Evolutionary conservation across 371 early-diverging fungal species (phyloP).

Genomic region (Rhizopus arrhizus): DNA sequence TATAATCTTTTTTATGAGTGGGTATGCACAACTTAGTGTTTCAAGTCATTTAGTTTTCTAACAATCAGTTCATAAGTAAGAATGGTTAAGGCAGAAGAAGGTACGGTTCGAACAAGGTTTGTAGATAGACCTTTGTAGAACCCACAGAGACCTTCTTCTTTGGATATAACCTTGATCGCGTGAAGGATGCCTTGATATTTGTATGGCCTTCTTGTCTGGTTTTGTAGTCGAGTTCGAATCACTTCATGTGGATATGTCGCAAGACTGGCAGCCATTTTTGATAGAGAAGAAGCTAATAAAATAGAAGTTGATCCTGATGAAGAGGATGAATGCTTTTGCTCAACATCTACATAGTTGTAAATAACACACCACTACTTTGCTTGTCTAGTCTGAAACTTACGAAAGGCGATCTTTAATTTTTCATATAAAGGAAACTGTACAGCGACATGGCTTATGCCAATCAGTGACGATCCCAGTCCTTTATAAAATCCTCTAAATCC

Average conservation of each 20-base stretch:
- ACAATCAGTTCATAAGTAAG: conserved; percentile 79
- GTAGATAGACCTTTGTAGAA: conserved; percentile 90
- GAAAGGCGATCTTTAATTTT: conserved; percentile 65
- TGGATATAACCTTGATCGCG: conserved; percentile 67
- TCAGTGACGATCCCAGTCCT: conserved; percentile 86
- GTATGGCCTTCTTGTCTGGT: conserved; percentile 71
- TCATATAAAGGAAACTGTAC: conserved; percentile 97
- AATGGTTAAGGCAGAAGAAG: conserved; percentile 85
- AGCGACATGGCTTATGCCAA: conserved; percentile 93
- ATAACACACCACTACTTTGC: not conserved
- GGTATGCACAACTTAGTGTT: conserved; percentile 26
- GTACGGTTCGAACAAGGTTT: conserved; percentile 88
- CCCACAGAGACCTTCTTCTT: conserved; percentile 79
- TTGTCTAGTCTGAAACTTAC: conserved; percentile 4
- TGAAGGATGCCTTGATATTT: conserved; percentile 82
- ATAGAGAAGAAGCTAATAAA: conserved; percentile 76
- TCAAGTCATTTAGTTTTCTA: conserved; percentile 39
- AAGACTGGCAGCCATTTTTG: conserved; percentile 87
- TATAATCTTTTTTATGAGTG: not conserved
- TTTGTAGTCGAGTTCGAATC: conserved; percentile 89
- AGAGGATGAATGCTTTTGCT: conserved; percentile 1
- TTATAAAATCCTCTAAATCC: conserved; percentile 83
- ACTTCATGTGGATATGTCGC: conserved; percentile 87
- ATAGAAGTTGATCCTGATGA: conserved; percentile 57
- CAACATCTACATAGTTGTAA: conserved; percentile 6